Evolutionary conservation across 2,329 filamentous ascomycete genomes (phyloP), one percentile per base, ranked within the genome.

Genomic region (Huntiella decipiens): DNA sequence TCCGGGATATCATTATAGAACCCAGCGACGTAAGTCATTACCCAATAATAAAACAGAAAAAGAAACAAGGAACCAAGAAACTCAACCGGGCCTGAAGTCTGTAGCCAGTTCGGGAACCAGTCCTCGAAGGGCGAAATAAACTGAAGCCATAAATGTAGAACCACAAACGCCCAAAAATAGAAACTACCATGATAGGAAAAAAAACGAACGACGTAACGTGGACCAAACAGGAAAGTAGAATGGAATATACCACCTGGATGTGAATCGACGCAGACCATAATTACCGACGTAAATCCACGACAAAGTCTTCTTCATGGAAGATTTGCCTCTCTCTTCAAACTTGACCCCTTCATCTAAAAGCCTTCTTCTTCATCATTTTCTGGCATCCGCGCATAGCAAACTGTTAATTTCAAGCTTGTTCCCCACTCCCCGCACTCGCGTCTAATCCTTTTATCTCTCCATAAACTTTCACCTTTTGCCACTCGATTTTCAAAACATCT

Each of bases 361-460:
- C 22, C 22, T 28, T 28, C 22, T 28, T 28, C 22, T 28, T 28
- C 22, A 4, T 41, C 41, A 16, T 34, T 17, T 33, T 73, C 68
- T 4, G 86, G 86, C 50, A 88, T 84, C 56, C 88, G 81, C 12
- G 86, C 87, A 58, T 93, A 85, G 54, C 86, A 92, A 49, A 96
- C 87, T 60, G 92, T 76, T 55, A 96, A 69, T 60, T 88, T 86
- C 60, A 96, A 79, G 51, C 82, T 92, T 1, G 87, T 92, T 11
- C 82, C 79, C 58, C 82, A 78, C 58, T 81, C 78, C 61, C 92
- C 82, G 56, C 87, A 95, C 63, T 98, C 91, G 12, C 74, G 66
- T 40, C 96, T 65, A 22, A 96, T 63, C 7, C 70, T 70, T 46
- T 70, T 73, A 57, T 95, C 82, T 40, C 69, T 71, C 80, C 87